Base-by-base conservation (phyloP, 1,284 basidiomycete species). In the Cutaneotrichosporon sp. region DNA sequence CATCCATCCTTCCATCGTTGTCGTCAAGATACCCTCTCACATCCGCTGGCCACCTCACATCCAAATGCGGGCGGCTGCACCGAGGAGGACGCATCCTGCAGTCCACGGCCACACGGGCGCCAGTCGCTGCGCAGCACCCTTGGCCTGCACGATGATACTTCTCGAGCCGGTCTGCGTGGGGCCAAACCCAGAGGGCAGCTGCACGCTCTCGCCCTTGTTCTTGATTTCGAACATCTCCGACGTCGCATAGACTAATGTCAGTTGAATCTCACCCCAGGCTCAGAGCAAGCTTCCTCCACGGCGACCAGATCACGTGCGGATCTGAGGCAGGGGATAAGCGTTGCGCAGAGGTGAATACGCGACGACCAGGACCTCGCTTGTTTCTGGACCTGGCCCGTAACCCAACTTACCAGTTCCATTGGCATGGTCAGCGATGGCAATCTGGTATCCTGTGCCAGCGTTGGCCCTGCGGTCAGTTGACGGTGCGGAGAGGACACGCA, bases 191-290 rank as follows among this genome's bases (percentile, higher is more conserved):
- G 39, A 29, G 2, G 55, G 55, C 12, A 51, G 14, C 9, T 51
- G n/a, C 12, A 39, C 39, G n/a, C 31, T n/a, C 19, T 29, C 27
- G 31, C 55, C 55, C 32, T 44, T 31, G 26, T 43, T 37, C 46
- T 46, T 48, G 52, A 57, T 53, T 42, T 57, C 55, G 32, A 57
- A 57, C 31, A 37, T 29, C 46, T 53, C 37, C 10, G 51, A 54
- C 10, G 34, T 38, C 2, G 55, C 29, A 27, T 51, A 54, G 9
- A 56, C 51, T 56, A 41, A 27, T 14, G 51, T 37, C 16, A 42
- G 31, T n/a, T n/a, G n/a, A n/a, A n/a, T n/a, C n/a, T 31, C 29
- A 10, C 29, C 29, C 14, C 29, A 31, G 10, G 29, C 29, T 31
- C 29, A 31, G 29, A n/a, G n/a, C n/a, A n/a, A n/a, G n/a, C n/a